phyloP scores from a whole-genome alignment of 768 basidiomycete genomes.

The Filobasidium floriforme region DNA sequence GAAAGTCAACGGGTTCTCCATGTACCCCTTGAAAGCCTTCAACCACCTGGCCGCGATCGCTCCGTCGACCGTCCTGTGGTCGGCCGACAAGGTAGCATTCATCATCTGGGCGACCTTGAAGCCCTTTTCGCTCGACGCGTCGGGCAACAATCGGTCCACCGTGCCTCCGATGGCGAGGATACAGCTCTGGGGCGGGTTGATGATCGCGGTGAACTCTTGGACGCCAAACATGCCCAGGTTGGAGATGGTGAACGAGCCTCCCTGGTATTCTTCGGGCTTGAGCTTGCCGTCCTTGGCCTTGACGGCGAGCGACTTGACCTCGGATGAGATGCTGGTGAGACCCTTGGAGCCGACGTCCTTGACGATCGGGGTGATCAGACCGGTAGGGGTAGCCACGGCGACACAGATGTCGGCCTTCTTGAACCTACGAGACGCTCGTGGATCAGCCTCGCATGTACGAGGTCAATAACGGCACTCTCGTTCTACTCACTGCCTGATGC shows the following conservation, averaged over 20 bases:
- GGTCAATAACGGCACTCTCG: constrained; percentile 12
- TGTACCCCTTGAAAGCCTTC: constrained; percentile 84
- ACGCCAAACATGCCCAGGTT: constrained; percentile 98
- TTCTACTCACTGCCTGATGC: constrained; percentile 74
- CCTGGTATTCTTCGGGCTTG: constrained; percentile 87
- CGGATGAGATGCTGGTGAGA: constrained; percentile 80
- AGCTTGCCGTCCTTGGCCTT: constrained; percentile 96
- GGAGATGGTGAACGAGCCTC: constrained; percentile 97
- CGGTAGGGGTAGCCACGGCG: constrained; percentile 90
- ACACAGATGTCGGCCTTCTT: constrained; percentile 95
- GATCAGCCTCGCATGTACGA: constrained; percentile 31
- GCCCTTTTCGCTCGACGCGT: constrained; percentile 81
- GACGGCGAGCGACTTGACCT: constrained; percentile 84
- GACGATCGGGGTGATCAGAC: constrained; percentile 94
- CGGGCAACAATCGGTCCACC: constrained; percentile 74
- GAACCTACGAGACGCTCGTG: constrained; percentile 52
- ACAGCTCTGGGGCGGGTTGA: constrained; percentile 96
- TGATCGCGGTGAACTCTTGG: constrained; percentile 87
- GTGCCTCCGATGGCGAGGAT: constrained; percentile 92
- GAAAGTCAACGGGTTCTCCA: constrained; percentile 93
- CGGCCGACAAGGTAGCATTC: constrained; percentile 92
- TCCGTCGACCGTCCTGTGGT: constrained; percentile 94
- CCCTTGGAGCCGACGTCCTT: constrained; percentile 90
- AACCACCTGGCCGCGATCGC: constrained; percentile 91
- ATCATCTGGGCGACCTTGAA: constrained; percentile 87